Conservation (phyloP, 352 stramenopile genomes). For the Blastocystis sp. region DNA sequence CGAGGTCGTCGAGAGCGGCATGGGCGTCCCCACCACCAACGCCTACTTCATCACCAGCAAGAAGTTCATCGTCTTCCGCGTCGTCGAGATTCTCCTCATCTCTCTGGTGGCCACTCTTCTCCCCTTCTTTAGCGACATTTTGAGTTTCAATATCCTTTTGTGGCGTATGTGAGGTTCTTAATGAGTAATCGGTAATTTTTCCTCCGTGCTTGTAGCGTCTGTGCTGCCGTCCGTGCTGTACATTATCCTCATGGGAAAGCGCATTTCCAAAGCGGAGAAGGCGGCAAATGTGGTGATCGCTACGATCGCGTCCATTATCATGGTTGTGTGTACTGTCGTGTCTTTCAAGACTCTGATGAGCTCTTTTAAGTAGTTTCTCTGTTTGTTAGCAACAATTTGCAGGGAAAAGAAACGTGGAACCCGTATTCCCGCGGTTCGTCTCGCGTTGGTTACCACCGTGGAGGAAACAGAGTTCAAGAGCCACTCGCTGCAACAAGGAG, state of each 20-base stretch:
- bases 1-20: slow-evolving; percentile 36
- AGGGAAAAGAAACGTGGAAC: too few relatives aligned
- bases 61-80: not conserved
- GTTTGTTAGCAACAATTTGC: not conserved
- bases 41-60: slow-evolving; percentile 28
- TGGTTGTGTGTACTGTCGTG: not conserved
- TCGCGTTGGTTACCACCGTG: not conserved
- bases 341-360: not conserved
- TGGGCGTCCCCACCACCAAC: not conserved
- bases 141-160: slow-evolving; percentile 68
- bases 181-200: slow-evolving; percentile 40
- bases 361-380: not conserved
- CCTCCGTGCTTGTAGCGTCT: slow-evolving; percentile 37
- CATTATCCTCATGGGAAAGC: slow-evolving; percentile 40
- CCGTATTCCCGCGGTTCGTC: not conserved
- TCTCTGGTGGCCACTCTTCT: slow-evolving; percentile 39
- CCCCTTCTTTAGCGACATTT: slow-evolving; percentile 21
- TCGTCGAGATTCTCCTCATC: not conserved
- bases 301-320: slow-evolving; percentile 35
- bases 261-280: not conserved
- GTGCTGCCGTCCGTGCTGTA: slow-evolving; percentile 47
- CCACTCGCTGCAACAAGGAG: too few relatives aligned
- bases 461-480: too few relatives aligned
- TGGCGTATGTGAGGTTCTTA: not conserved
- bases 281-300: slow-evolving; percentile 13